phyloP scores from a whole-genome alignment of 805 yeast genomes.

The Metschnikowia koreensis region DNA sequence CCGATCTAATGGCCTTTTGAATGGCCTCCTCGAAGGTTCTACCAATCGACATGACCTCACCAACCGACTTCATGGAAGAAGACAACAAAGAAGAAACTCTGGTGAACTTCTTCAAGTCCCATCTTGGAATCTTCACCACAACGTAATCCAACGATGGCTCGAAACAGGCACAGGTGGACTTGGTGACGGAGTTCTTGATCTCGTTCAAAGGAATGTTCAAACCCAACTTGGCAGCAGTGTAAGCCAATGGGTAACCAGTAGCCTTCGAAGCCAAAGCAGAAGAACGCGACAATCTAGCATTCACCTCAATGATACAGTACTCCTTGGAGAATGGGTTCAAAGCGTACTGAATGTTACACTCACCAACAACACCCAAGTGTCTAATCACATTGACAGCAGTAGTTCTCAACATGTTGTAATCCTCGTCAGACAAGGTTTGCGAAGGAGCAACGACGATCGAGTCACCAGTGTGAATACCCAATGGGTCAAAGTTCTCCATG shows the following conservation, averaged over 20 bases:
- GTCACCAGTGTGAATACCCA: slow-evolving; percentile 98
- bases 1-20: slow-evolving; percentile 95
- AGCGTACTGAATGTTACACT: slow-evolving; percentile 97
- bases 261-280: slow-evolving; percentile 99
- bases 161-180: slow-evolving; percentile 91
- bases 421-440: slow-evolving; percentile 94
- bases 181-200: slow-evolving; percentile 89
- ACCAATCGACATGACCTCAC: slow-evolving; percentile 98
- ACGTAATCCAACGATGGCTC: slow-evolving; percentile 97
- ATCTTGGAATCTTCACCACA: slow-evolving; percentile 96
- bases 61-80: slow-evolving; percentile 97
- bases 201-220: slow-evolving; percentile 88
- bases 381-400: slow-evolving; percentile 97
- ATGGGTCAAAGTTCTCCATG: slow-evolving; percentile 98
- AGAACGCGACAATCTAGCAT: slow-evolving; percentile 95
- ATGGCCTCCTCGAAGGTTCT: slow-evolving; percentile 97
- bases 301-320: slow-evolving; percentile 95
- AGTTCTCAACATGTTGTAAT: slow-evolving; percentile 95
- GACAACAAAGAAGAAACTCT: slow-evolving; percentile 85
- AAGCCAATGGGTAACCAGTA: slow-evolving; percentile 97
- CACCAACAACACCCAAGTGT: slow-evolving; percentile 98
- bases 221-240: slow-evolving; percentile 96
- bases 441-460: slow-evolving; percentile 99
- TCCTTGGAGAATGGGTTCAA: slow-evolving; percentile 90
- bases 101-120: slow-evolving; percentile 96